phyloP scores from a whole-genome alignment of 345 rosid genomes.

The Citropsis articulata region DNA sequence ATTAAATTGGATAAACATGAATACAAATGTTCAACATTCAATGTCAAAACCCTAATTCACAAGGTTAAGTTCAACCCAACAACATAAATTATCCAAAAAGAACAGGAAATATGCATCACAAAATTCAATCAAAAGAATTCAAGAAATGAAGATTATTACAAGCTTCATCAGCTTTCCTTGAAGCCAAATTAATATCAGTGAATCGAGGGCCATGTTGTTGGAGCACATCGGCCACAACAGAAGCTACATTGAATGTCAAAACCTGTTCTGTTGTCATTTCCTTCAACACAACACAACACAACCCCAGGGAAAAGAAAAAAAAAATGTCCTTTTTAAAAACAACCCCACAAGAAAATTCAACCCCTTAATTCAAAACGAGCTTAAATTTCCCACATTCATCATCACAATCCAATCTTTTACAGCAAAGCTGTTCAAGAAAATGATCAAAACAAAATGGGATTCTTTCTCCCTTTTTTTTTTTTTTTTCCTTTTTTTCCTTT shows the following conservation, averaged over 20 bases:
- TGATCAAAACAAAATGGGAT: not conserved
- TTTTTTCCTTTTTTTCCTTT: not conserved
- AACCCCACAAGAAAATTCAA: not conserved
- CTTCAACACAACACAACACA: not conserved
- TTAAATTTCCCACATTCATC: constrained; percentile 3
- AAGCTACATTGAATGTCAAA: constrained; percentile 49
- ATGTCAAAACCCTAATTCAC: not conserved
- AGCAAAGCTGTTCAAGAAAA: constrained; percentile 10
- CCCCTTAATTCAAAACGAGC: constrained; percentile 2
- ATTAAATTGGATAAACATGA: not conserved
- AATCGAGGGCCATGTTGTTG: constrained; percentile 48
- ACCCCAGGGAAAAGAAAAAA: too few species aligned
- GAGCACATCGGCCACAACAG: constrained; percentile 78
- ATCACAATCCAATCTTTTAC: not conserved
- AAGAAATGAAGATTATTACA: constrained; percentile 40
- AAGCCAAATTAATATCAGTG: constrained; percentile 38
- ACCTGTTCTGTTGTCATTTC: constrained; percentile 56
- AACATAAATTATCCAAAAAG: constrained; percentile 1
- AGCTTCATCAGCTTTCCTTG: constrained; percentile 66
- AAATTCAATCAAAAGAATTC: not conserved
- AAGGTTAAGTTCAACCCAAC: not conserved
- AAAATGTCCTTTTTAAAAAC: not conserved
- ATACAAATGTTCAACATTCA: not conserved
- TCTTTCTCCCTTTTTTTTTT: too few species aligned
- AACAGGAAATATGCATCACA: not conserved